Conservation (phyloP, 2,329 filamentous ascomycete genomes). For the Apiospora aurea region DNA sequence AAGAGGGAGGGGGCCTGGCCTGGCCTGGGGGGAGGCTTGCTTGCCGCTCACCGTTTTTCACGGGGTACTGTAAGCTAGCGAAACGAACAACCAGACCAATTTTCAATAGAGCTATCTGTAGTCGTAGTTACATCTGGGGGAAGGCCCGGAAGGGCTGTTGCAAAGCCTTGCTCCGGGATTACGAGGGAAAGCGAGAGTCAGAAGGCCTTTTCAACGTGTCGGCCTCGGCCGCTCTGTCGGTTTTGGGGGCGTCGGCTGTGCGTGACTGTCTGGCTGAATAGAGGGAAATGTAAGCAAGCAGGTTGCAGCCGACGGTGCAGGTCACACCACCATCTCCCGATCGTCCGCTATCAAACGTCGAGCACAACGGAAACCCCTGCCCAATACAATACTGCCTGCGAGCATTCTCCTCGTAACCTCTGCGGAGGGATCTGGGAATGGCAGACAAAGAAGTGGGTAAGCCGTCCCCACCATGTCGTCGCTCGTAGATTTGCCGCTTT, state of each 20-base stretch:
- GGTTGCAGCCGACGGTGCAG: slow-evolving; percentile 7
- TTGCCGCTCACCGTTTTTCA: slow-evolving; percentile 3
- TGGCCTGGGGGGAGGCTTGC: not conserved
- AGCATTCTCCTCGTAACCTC: slow-evolving; percentile 16
- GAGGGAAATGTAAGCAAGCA: not conserved
- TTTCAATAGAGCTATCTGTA: not conserved
- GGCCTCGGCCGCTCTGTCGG: slow-evolving; percentile 7
- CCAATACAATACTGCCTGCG: not conserved
- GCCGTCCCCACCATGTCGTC: slow-evolving; percentile 22
- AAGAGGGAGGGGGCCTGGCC: not conserved
- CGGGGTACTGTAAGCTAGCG: slow-evolving; percentile 2
- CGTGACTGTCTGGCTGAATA: not conserved
- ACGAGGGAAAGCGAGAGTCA: not conserved
- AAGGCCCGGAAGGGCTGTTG: slow-evolving; percentile 12
- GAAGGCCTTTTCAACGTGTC: not conserved
- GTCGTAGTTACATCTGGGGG: not conserved
- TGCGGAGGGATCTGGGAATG: slow-evolving; percentile 6
- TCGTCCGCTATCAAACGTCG: slow-evolving; percentile 21
- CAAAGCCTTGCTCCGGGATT: not conserved
- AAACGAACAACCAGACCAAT: not conserved
- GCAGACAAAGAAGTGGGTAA: slow-evolving; percentile 21
- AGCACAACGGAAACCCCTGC: slow-evolving; percentile 11
- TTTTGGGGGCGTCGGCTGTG: not conserved
- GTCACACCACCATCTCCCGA: slow-evolving; percentile 22
- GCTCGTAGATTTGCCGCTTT: slow-evolving; percentile 21